A percentile compares a stretch with the other conserved stretches of the same genome.
These are phyloP conservation scores for Diaporthe longicolla DNA, from an alignment of 2,329 filamentous ascomycete genomes.

Conservation along the genomic window DNA sequence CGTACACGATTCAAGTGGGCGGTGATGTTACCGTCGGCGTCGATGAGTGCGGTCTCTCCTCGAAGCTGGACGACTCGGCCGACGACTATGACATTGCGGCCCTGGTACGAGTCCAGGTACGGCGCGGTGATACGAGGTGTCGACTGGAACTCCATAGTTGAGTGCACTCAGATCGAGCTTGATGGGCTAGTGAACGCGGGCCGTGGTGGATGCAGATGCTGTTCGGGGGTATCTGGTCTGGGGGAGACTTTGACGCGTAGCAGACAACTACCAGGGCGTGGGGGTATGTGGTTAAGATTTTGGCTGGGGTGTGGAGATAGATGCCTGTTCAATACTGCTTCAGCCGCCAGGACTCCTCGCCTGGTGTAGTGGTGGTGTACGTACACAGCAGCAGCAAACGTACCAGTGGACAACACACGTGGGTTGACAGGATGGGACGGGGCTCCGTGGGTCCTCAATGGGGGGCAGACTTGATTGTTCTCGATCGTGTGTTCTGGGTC, in stretches of 20 bases:
- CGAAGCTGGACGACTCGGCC: conserved; percentile 88
- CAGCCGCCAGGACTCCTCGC: not conserved
- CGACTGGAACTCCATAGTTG: conserved; percentile 78
- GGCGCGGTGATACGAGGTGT: conserved; percentile 86
- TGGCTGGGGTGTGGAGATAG: not conserved
- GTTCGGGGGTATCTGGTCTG: not conserved
- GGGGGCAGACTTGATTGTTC: not conserved
- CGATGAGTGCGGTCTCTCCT: conserved; percentile 84
- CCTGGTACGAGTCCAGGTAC: conserved; percentile 83
- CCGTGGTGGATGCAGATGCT: not conserved
- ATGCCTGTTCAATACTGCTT: not conserved
- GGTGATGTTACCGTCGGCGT: conserved; percentile 83
- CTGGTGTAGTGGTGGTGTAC: no score
- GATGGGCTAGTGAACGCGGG: not conserved
- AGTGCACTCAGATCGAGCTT: conserved; percentile 40
- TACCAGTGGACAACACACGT: conserved; percentile 5
- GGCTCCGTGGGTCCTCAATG: not conserved
- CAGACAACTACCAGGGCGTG: not conserved
- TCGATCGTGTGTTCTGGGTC: conserved; percentile 4
- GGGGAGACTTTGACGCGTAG: not conserved
- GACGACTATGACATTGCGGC: conserved; percentile 84
- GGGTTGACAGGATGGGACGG: not conserved
- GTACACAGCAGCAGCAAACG: not conserved
- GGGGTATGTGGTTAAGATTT: not conserved
- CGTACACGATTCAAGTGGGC: conserved; percentile 75